Evolutionary conservation across 164 flowering plant genomes (phyloP).

Genomic region (Stephania japonica): DNA sequence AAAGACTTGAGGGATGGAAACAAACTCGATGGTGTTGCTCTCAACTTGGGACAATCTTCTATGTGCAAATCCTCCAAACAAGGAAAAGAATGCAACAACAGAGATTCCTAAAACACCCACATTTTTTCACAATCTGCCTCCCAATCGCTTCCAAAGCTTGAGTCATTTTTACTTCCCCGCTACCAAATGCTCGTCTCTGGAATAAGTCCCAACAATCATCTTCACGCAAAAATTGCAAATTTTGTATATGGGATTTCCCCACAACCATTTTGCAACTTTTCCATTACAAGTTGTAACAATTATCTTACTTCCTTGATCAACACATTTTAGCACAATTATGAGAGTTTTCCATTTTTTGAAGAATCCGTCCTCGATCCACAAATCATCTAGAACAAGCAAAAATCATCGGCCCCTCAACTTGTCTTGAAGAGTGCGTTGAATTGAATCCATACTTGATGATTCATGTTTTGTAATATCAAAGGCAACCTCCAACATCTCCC

Average conservation of each 20-base stretch:
- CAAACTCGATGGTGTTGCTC: not conserved
- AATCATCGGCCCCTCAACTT: not conserved
- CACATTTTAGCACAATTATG: not conserved
- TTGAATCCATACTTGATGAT: not conserved
- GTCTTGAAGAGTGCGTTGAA: not conserved
- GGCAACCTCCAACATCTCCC: not conserved
- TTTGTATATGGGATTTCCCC: not conserved
- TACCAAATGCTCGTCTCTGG: not conserved
- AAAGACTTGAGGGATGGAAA: constrained; percentile 2
- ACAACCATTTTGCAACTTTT: not conserved
- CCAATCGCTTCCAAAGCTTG: not conserved
- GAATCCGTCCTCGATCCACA: not conserved
- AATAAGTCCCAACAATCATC: not conserved
- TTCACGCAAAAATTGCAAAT: not conserved
- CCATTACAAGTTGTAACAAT: not conserved
- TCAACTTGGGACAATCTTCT: not conserved
- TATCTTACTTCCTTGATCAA: constrained; percentile 1
- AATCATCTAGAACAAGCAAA: constrained; percentile 7
- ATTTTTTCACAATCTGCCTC: not conserved
- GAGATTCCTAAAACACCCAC: not conserved
- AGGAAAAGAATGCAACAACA: constrained; percentile 8
- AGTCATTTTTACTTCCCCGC: not conserved
- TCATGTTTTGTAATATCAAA: not conserved
- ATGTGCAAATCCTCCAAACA: constrained; percentile 13
- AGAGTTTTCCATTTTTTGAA: not conserved